Conservation (phyloP, 2,329 filamentous ascomycete species). For the Chaetomiaceae sp. region DNA sequence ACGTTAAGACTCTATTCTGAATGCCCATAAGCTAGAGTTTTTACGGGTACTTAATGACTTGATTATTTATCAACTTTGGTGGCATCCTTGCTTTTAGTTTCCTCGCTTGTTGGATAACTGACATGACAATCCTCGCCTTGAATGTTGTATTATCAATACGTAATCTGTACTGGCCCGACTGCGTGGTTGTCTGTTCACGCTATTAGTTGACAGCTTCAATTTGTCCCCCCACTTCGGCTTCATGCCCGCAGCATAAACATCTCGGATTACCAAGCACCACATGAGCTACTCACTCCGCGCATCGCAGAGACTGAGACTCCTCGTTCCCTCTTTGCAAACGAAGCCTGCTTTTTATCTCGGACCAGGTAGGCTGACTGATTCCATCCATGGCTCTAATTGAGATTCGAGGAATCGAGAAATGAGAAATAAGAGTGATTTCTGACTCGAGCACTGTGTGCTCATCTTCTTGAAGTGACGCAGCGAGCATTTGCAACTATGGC, state of each 20-base stretch:
- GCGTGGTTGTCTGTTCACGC: neutral
- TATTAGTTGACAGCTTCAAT: conserved; percentile 8
- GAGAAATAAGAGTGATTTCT: too few relatives aligned
- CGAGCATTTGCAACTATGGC: conserved; percentile 49
- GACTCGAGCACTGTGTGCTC: neutral
- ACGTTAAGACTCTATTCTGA: too few relatives aligned
- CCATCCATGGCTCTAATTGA: neutral
- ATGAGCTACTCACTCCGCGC: conserved; percentile 20
- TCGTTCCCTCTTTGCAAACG: conserved; percentile 13
- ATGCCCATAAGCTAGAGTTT: too few relatives aligned
- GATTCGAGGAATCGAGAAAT: too few relatives aligned
- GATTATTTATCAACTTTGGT: too few relatives aligned
- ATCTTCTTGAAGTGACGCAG: neutral
- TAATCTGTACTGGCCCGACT: neutral
- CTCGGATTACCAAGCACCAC: conserved; percentile 6
- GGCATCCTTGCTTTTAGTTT: neutral
- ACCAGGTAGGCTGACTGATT: neutral
- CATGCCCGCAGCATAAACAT: neutral
- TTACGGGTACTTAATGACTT: too few relatives aligned
- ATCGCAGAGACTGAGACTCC: conserved; percentile 16
- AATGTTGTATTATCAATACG: neutral
- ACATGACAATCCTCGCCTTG: neutral
- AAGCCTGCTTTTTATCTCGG: neutral
- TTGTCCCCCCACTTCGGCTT: conserved; percentile 4
- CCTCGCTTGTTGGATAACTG: neutral